phyloP scores from a whole-genome alignment of 768 basidiomycete species.

The Daedaleopsis sinensis region DNA sequence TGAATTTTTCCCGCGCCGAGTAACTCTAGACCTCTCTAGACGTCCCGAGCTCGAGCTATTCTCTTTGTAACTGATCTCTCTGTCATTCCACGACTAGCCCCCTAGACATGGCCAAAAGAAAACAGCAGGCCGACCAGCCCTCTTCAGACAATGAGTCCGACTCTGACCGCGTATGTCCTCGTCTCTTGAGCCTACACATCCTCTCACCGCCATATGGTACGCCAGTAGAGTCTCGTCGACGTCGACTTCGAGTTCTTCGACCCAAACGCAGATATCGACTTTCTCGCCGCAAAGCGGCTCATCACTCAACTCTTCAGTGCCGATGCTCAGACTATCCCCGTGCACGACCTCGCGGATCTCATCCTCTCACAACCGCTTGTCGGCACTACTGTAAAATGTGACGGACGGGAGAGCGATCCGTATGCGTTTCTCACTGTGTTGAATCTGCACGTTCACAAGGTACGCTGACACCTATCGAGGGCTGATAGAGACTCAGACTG shows the following conservation, averaged over 20 bases:
- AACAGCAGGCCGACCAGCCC: slow-evolving; percentile 14
- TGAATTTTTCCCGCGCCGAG: too few species aligned
- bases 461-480: slow-evolving; percentile 26
- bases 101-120: slow-evolving; percentile 23
- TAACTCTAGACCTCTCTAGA: too few species aligned
- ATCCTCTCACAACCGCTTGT: slow-evolving; percentile 74
- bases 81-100: not conserved
- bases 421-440: slow-evolving; percentile 86
- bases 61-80: not conserved
- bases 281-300: slow-evolving; percentile 80
- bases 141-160: slow-evolving; percentile 20
- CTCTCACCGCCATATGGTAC: slow-evolving; percentile 2
- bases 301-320: slow-evolving; percentile 67
- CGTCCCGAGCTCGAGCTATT: not conserved
- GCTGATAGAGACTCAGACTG: not conserved
- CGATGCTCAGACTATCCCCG: slow-evolving; percentile 73
- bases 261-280: slow-evolving; percentile 80
- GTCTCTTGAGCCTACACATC: slow-evolving; percentile 3
- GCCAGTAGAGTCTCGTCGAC: slow-evolving; percentile 67
- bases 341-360: slow-evolving; percentile 78
- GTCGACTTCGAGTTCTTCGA: slow-evolving; percentile 96
- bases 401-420: slow-evolving; percentile 88
- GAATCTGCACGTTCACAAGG: slow-evolving; percentile 72
- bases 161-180: slow-evolving; percentile 22
- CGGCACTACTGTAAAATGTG: slow-evolving; percentile 92